Evolutionary conservation across 345 rosid genomes (phyloP).

Genomic region (Rubroshorea leprosula): DNA sequence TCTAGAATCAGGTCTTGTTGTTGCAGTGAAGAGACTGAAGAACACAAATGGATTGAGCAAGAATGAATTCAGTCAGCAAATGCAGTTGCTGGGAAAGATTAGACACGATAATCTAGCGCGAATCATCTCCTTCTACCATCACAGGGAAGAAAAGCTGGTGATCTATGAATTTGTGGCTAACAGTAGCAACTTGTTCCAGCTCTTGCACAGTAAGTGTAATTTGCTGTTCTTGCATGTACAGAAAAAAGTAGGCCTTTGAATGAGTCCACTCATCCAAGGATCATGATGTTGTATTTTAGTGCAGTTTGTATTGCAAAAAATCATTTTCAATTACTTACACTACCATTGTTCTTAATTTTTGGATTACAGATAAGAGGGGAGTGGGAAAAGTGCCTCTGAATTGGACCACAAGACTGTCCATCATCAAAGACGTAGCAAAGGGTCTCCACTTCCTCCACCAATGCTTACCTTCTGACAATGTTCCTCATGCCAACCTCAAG

Average conservation of each 20-base stretch:
- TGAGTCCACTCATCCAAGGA: too few relatives aligned
- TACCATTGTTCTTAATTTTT: neutral
- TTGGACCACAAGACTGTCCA: neutral
- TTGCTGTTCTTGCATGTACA: neutral
- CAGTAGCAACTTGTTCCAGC: constrained; percentile 41
- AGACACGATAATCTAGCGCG: constrained; percentile 41
- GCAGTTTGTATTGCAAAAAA: too few relatives aligned
- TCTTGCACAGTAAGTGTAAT: constrained; percentile 46
- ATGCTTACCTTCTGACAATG: constrained; percentile 19
- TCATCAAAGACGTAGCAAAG: neutral
- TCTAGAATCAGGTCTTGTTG: constrained; percentile 37
- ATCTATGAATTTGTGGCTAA: constrained; percentile 38
- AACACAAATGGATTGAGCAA: constrained; percentile 31
- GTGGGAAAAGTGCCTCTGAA: neutral
- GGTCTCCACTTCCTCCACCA: neutral
- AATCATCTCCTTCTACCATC: constrained; percentile 43
- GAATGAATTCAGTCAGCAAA: constrained; percentile 44
- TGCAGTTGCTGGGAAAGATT: constrained; percentile 46
- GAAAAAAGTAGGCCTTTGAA: too few relatives aligned
- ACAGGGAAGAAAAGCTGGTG: constrained; percentile 49
- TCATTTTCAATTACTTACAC: neutral
- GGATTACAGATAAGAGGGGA: neutral
- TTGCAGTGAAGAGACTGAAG: constrained; percentile 40
- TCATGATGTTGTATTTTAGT: too few relatives aligned
- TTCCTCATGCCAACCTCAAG: constrained; percentile 55